Evolutionary conservation across 768 basidiomycete species (phyloP), one percentile per base, ranked within the genome.

Genomic region (Lactarius evosmus): DNA sequence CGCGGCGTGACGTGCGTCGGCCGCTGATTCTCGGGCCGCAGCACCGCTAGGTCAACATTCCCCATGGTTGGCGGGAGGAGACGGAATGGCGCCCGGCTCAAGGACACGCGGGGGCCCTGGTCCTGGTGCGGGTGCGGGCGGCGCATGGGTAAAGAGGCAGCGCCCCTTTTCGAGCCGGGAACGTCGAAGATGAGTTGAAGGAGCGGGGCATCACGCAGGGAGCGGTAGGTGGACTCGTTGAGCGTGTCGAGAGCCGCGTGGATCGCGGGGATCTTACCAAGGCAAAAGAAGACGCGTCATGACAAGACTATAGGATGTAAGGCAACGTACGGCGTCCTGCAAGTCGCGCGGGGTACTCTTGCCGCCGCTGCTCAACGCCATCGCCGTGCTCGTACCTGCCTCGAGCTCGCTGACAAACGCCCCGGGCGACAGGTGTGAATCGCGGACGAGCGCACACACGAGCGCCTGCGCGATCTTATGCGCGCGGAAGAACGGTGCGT

Each of bases 1-100:
- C 78, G 75, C 0, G 84, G 83, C 0, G 88, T 90, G 8, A 91
- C 87, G 53, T 82, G 82, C 0, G 88, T 89, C 5, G 76, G 74
- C 19, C 73, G 80, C 67, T 84, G 83, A 33, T 81, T 79, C 66
- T 84, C 83, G 0, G 78, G 72, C 27, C 78, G 82, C 19, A 90
- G 76, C 2, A 88, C 83, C 1, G 78, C 80, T 4, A 82, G 67
- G 68, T 91, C 89, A 6, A 78, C 74, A 67, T 85, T 83, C 0
- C 79, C 79, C 0, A 57, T 19, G 27, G 33, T 41, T 4, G 22
- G 7, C 14, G 27, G 33, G 17, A 51, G 49, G 51, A 65, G 50
- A 69, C 56, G 69, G 49, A 14, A 69, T n/a, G 68, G 60, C 22
- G 57, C 50, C 3, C 54, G 55, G 30, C 27, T 19, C 12, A 29